Base-by-base conservation (phyloP, 2,329 filamentous ascomycete species). In the Laburnicola sp. region DNA sequence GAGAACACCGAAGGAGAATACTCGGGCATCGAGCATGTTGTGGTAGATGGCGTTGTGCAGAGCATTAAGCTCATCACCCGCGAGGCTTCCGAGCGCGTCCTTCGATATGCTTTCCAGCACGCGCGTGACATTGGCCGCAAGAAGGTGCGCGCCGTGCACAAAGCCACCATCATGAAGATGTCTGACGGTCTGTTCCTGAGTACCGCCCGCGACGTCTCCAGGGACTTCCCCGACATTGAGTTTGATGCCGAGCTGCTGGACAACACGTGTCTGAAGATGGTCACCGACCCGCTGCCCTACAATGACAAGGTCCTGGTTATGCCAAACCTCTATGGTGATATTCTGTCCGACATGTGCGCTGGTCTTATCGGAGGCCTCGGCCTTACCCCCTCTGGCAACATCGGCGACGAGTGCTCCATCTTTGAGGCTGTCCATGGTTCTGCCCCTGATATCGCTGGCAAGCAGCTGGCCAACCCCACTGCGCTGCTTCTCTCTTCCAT, bases 111-210 rank as follows among this genome's bases (percentile, higher is more conserved):
- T 69, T 99, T 99, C 86, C 93, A 99, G 81, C 91, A 99, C 75
- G 94, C 94, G 65, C 84, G 94, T 77, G 85, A 90, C 67, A 88
- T 97, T 71, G 91, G 92, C 78, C 89, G 90, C 82, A 92, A 86
- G 75, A 97, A 97, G 88, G 93, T 97, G 70, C 91, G 92, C 72
- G 93, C 91, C 54, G 92, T 97, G 59, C 94, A 99, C 88, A 99
- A 99, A 86, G 94, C 94, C 75, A 97, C 94, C 73, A 99, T 99
- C 81, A 99, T 99, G 94, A 99, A 99, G 86, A 96, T 97, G 90
- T 93, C 88, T 74, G 94, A 99, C 76, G 94, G 94, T 80, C 89
- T 99, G 57, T 99, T 99, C 86, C 84, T 99, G 65, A 89, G 84
- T 76, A 91, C 88, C 57, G 94, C 88, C 65, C 81, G 86, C 64